These are phyloP conservation scores for Myriosclerotinia curreyana DNA, from an alignment of 2,329 filamentous ascomycete genomes.

Conservation along the genomic window DNA sequence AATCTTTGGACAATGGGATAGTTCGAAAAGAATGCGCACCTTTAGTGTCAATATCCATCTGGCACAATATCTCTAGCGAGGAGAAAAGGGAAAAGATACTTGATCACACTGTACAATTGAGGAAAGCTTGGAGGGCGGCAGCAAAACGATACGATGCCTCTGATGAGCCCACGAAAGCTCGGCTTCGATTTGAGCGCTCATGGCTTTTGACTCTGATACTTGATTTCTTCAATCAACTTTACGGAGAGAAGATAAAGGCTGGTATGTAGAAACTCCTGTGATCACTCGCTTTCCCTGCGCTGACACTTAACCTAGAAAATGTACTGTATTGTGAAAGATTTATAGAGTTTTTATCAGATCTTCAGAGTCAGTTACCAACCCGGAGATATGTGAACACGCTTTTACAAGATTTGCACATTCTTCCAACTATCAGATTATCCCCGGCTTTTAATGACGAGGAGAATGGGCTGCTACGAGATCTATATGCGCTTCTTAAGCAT, in stretches of 20 bases:
- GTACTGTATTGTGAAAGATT: slow-evolving; percentile 89
- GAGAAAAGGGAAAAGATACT: slow-evolving; percentile 69
- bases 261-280: slow-evolving; percentile 40
- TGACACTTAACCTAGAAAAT: slow-evolving; percentile 50
- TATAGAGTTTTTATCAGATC: slow-evolving; percentile 81
- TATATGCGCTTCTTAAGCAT: slow-evolving; percentile 76
- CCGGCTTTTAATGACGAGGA: slow-evolving; percentile 72
- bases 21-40: slow-evolving; percentile 96
- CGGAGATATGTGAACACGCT: slow-evolving; percentile 89
- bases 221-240: slow-evolving; percentile 75
- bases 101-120: slow-evolving; percentile 68
- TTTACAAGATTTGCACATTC: slow-evolving; percentile 77
- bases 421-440: slow-evolving; percentile 75
- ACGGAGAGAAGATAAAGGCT: slow-evolving; percentile 51
- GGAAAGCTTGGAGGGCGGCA: slow-evolving; percentile 87
- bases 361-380: slow-evolving; percentile 91
- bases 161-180: slow-evolving; percentile 74
- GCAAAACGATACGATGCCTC: slow-evolving; percentile 83
- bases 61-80: slow-evolving; percentile 87
- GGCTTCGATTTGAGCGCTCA: slow-evolving; percentile 83
- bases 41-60: slow-evolving; percentile 88
- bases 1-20: slow-evolving; percentile 83
- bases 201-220: slow-evolving; percentile 88
- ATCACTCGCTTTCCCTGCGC: background rate
- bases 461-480: slow-evolving; percentile 75